Base-by-base conservation (phyloP, 306 rosid species). In the Alnus glutinosa region DNA sequence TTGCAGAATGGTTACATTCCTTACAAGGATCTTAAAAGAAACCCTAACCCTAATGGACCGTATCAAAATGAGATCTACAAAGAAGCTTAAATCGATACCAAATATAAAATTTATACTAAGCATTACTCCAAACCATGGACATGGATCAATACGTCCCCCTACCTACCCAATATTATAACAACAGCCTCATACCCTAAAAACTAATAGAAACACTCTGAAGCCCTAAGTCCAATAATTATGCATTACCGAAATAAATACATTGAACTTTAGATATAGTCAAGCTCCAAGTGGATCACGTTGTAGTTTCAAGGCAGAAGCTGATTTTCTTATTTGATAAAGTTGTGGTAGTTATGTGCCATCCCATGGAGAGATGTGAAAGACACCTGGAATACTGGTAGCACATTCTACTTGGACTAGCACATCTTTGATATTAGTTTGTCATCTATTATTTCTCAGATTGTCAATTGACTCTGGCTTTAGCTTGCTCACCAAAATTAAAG, bases 381-480 rank as follows among this genome's bases (percentile, higher is more conserved):
- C 1, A 36, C 73, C 30, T 77, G 30, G 54, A 77, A 48, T 58
- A 18, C 16, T 10, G 57, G 57, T 61, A 28, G 9, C 4, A 55
- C 30, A 55, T 64, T 23, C n/a, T 71, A 32, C 63, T 49, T 16
- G 70, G 70, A 63, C 34, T 34, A 63, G 10, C 11, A 63, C 46
- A 14, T 34, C 30, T 32, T 59, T 71, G 64, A 48, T 34, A 55
- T 15, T 55, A 55, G 62, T 19, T 7, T 55, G 62, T 12, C 4
- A 44, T n/a, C 52, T 70, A 13, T 70, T 34, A 59, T 15, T 77
- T 64, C 57, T 63, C 46, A 34, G 52, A 11, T 66, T 77, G 52
- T 49, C 80, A 50, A 68, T 54, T 61, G 51, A 50, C 74, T 39
- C 28, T 34, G 46, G 68, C 28, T 51, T 19, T 77, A 67, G 74